Conservation (phyloP, 2,329 filamentous ascomycete species). For the Didymella lethalis region DNA sequence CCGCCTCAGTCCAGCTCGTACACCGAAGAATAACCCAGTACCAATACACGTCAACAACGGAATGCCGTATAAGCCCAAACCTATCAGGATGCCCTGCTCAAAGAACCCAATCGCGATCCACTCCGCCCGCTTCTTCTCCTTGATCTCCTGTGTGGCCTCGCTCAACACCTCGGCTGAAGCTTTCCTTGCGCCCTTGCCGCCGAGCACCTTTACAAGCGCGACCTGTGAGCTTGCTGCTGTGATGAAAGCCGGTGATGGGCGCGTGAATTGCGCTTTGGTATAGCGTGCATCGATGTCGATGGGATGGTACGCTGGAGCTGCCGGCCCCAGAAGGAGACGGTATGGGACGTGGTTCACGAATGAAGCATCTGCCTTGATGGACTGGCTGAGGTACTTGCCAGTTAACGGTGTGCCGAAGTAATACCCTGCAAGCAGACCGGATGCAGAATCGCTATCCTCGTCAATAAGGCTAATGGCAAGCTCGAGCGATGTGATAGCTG, state of each 20-base stretch:
- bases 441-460: constrained; percentile 39
- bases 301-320: constrained; percentile 28
- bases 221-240: constrained; percentile 19
- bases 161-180: constrained; percentile 25
- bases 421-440: constrained; percentile 57
- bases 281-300: constrained; percentile 32
- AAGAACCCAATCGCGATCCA: constrained; percentile 43
- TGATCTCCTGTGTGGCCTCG: constrained; percentile 37
- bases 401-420: constrained; percentile 60
- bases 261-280: constrained; percentile 31
- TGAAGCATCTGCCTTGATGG: constrained; percentile 59
- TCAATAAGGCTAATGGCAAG: constrained; percentile 61
- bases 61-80: constrained; percentile 46
- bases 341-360: constrained; percentile 67
- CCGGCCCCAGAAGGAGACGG: constrained; percentile 58
- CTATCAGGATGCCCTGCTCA: constrained; percentile 47
- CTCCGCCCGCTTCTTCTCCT: constrained; percentile 46
- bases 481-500: constrained; percentile 60
- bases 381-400: constrained; percentile 68
- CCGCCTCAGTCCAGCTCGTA: constrained; percentile 33
- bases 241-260: constrained; percentile 30
- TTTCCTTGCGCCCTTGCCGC: constrained; percentile 22
- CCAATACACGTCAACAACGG: constrained; percentile 43
- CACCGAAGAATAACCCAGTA: constrained; percentile 36
- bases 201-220: constrained; percentile 30